phyloP scores from a whole-genome alignment of 78 protist genomes.

The Emiliania huxleyi region DNA sequence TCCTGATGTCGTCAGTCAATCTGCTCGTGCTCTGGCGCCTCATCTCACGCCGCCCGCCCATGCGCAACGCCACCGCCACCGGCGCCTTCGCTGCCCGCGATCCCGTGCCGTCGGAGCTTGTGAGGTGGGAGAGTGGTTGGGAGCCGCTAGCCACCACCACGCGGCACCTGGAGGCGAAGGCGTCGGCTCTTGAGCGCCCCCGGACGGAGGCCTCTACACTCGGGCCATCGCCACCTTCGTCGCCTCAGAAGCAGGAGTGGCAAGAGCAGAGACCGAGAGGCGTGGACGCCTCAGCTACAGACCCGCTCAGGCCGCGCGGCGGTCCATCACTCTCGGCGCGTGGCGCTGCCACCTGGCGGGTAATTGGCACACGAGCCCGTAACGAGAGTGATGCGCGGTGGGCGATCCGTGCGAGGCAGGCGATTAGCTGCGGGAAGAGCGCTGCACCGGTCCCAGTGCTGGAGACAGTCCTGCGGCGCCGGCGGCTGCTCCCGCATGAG shows the following conservation, averaged over 20 bases:
- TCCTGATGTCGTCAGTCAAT: not conserved
- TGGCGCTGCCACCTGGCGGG: not conserved
- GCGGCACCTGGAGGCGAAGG: not conserved
- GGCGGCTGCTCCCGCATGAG: not conserved
- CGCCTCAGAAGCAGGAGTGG: too few species aligned
- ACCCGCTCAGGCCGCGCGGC: too few species aligned
- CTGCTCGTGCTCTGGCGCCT: not conserved
- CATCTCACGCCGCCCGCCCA: not conserved
- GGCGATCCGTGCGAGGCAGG: not conserved
- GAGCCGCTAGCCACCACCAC: too few species aligned
- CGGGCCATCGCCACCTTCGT: too few species aligned
- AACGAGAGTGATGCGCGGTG: not conserved
- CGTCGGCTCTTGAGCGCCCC: not conserved
- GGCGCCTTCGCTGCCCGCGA: not conserved
- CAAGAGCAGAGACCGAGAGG: too few species aligned
- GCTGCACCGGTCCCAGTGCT: not conserved
- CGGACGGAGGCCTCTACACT: too few species aligned
- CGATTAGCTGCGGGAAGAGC: not conserved
- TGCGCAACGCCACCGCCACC: not conserved
- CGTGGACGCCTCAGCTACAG: too few species aligned
- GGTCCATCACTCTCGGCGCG: too few species aligned
- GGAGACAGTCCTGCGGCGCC: too few species aligned
- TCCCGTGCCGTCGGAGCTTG: not conserved
- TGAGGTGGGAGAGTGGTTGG: not conserved
- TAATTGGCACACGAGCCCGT: not conserved